Conservation (phyloP, 2,329 filamentous ascomycete genomes). For the Thelonectria discophora region DNA sequence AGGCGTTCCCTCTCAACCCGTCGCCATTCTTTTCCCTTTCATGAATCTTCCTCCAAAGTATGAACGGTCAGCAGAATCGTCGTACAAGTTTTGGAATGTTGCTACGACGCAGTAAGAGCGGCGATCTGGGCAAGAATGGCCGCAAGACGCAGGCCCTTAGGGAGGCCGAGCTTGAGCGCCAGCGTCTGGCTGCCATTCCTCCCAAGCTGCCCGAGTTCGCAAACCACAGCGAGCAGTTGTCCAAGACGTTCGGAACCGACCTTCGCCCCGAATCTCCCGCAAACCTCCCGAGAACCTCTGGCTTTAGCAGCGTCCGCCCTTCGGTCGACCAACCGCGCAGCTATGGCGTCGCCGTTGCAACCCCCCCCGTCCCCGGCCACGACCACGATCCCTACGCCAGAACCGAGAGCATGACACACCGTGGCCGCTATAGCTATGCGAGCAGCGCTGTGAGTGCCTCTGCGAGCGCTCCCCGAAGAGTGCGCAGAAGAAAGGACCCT, state of each 20-base stretch:
- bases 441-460: slow-evolving; percentile 90
- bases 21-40: slow-evolving; percentile 38
- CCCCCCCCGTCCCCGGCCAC: slow-evolving; percentile 68
- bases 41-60: slow-evolving; percentile 42
- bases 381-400: slow-evolving; percentile 81
- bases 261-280: slow-evolving; percentile 69
- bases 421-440: slow-evolving; percentile 95
- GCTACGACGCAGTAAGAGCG: slow-evolving; percentile 73
- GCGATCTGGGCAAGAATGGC: slow-evolving; percentile 67
- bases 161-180: slow-evolving; percentile 61
- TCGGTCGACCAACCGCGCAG: slow-evolving; percentile 61
- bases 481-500: slow-evolving; percentile 94
- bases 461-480: slow-evolving; percentile 89
- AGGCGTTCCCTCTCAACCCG: slow-evolving; percentile 27
- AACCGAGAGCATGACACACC: slow-evolving; percentile 95
- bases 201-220: slow-evolving; percentile 63
- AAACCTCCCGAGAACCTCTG: slow-evolving; percentile 61
- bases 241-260: slow-evolving; percentile 60
- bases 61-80: slow-evolving; percentile 45
- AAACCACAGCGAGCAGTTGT: slow-evolving; percentile 57
- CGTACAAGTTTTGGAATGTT: slow-evolving; percentile 65
- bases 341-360: slow-evolving; percentile 55
- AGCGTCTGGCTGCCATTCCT: slow-evolving; percentile 57
- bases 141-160: slow-evolving; percentile 66
- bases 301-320: slow-evolving; percentile 53